Percentiles rank a stretch among this genome's conserved stretches.
Evolutionary conservation across 2,329 filamentous ascomycete genomes (phyloP).

Genomic region (Colletotrichum australisinense): DNA sequence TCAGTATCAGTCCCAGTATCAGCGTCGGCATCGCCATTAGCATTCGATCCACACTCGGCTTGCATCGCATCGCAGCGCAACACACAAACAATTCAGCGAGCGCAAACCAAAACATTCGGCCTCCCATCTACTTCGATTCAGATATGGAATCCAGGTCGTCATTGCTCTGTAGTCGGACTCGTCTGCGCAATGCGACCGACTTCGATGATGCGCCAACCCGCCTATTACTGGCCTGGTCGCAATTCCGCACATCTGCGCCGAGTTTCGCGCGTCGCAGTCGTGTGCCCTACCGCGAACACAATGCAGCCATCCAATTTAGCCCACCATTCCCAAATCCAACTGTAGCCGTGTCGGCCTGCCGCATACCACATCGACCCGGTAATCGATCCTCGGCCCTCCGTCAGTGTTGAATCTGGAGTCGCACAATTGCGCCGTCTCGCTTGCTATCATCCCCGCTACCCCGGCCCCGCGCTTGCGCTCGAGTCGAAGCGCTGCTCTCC

Average conservation of each 20-base stretch:
- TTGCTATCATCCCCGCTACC: constrained; percentile 3
- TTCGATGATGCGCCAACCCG: constrained; percentile 17
- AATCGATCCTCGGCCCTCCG: neutral
- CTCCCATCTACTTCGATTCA: neutral
- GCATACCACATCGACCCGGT: neutral
- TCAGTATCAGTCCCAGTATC: neutral
- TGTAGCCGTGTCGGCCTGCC: neutral
- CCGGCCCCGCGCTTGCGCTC: constrained; percentile 3
- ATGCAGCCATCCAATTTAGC: neutral
- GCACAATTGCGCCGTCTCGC: neutral
- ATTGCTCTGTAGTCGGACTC: neutral
- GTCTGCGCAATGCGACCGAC: neutral
- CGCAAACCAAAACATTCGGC: neutral
- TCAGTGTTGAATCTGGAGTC: neutral
- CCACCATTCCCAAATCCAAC: neutral
- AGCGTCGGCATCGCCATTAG: neutral
- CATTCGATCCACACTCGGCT: neutral
- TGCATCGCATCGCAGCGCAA: constrained; percentile 2
- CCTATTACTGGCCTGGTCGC: neutral
- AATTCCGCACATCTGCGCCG: neutral
- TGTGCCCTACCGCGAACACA: neutral
- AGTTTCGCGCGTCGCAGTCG: neutral
- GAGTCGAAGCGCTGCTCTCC: constrained; percentile 17
- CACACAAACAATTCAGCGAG: neutral
- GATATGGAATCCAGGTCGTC: neutral